These are phyloP conservation scores for Candida patagonica DNA, from an alignment of 805 yeast genomes.

Conservation along the genomic window DNA sequence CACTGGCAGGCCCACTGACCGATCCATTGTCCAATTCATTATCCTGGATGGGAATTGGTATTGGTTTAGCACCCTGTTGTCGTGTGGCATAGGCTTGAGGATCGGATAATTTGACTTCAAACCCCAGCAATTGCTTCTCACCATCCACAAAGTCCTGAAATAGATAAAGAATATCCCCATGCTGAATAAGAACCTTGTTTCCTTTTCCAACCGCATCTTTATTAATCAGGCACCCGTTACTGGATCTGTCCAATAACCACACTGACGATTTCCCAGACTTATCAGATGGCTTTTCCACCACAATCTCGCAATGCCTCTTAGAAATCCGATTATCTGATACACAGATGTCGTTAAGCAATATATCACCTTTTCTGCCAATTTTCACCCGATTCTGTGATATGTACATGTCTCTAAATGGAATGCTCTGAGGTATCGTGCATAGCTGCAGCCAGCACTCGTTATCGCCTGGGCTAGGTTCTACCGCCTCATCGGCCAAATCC, in stretches of 20 bases:
- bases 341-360: conserved; percentile 37
- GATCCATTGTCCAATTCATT: not conserved
- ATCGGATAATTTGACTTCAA: conserved; percentile 10
- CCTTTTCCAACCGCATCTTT: conserved; percentile 50
- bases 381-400: conserved; percentile 61
- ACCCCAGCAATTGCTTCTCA: conserved; percentile 17
- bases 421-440: conserved; percentile 40
- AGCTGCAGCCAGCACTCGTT: conserved; percentile 55
- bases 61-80: not conserved
- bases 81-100: conserved; percentile 5
- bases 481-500: conserved; percentile 13
- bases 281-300: conserved; percentile 42
- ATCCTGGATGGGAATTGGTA: not conserved
- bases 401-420: conserved; percentile 38
- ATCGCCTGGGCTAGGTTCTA: conserved; percentile 16
- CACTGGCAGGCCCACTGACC: conserved; percentile 1
- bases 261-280: conserved; percentile 63
- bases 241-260: conserved; percentile 72
- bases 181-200: conserved; percentile 47
- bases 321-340: conserved; percentile 70
- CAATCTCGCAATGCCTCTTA: conserved; percentile 68
- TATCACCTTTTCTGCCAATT: conserved; percentile 56
- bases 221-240: conserved; percentile 73
- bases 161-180: conserved; percentile 53
- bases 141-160: conserved; percentile 50